A percentile compares a stretch with the other conserved stretches of the same genome.
These are phyloP conservation scores for Aphanomyces cochlioides DNA, from an alignment of 352 stramenopile species.

Conservation along the genomic window DNA sequence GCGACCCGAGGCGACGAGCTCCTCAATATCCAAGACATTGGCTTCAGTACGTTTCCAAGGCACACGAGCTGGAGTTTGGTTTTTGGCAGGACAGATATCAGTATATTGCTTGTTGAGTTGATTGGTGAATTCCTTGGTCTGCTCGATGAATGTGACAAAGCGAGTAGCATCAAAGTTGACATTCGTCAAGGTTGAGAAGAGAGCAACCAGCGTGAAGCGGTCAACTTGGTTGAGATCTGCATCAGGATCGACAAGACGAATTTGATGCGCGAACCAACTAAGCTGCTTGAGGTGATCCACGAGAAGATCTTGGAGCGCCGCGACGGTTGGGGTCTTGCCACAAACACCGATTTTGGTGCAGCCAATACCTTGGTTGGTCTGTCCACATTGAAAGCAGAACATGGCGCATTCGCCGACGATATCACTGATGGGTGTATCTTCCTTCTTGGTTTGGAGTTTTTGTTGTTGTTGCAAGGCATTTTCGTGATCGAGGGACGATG, in stretches of 20 bases:
- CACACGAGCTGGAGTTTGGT: not conserved
- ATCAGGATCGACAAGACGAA: constrained; percentile 13
- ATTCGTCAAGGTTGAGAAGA: constrained; percentile 59
- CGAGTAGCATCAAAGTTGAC: constrained; percentile 64
- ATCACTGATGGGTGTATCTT: constrained; percentile 19
- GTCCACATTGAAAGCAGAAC: constrained; percentile 74
- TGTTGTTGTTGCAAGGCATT: constrained; percentile 26
- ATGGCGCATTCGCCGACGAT: constrained; percentile 44
- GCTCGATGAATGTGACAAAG: constrained; percentile 42
- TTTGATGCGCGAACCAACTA: constrained; percentile 26
- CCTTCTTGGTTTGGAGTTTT: constrained; percentile 24
- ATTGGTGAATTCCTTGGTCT: constrained; percentile 40
- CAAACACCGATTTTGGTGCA: constrained; percentile 61
- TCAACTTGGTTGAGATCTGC: constrained; percentile 13
- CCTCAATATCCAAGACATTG: constrained; percentile 25
- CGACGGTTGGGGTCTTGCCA: constrained; percentile 54
- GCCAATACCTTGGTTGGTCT: constrained; percentile 54
- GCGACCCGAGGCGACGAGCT: constrained; percentile 18
- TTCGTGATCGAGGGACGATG: constrained; percentile 22
- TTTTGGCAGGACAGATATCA: not conserved
- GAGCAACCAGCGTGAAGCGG: constrained; percentile 28
- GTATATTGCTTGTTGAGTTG: constrained; percentile 25
- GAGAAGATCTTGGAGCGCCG: constrained; percentile 49
- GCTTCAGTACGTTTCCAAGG: constrained; percentile 22
- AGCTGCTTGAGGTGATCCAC: constrained; percentile 32